Evolutionary conservation across 805 yeast species (phyloP), one percentile per base, ranked within the genome.

Genomic region (Maudiozyma bulderi): DNA sequence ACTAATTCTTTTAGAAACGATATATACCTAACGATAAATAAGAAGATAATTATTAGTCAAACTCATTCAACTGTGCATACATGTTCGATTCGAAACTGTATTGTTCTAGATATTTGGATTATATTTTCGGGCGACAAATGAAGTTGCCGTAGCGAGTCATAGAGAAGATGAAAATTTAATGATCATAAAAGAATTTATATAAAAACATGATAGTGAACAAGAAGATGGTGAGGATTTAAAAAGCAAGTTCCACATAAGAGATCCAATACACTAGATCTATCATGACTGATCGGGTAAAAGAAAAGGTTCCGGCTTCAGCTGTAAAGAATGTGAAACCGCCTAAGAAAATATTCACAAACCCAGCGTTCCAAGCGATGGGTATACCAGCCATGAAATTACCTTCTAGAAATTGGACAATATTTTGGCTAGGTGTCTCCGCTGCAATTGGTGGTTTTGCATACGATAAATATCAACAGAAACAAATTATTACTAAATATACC

Each of bases 371-470:
- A 54, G 84, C 87, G 59, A 78, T 91, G 86, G 98, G 98, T 0
- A 76, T 91, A 44, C 86, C 88, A 5, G 68, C 82, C 11, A 57
- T 89, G 26, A 76, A 83, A 38, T 69, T 93, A 11, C 99, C 99
- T 0, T 83, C 95, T 0, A 74, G 96, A 53, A 93, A 91, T 69
- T 91, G 98, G 99, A 67, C 78, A 72, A 86, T 89, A 37, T 93
- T 93, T 67, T 84, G 95, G 86, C 62, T 82, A 0, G 78, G 86
- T 7, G 63, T 85, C 1, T 80, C 82, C 1, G 68, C 75, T 1
- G 68, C 84, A 37, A 73, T 85, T 2, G 91, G 95, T n/a, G 87
- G 91, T 10, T 74, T 81, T 32, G 75, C 75, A 13, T 89, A 87
- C 67, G 99, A 93, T 66, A 82, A 83, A 55, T 72, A 77, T 51